Base-by-base conservation (phyloP, 2,329 filamentous ascomycete genomes). In the Alternaria tenuissima region DNA sequence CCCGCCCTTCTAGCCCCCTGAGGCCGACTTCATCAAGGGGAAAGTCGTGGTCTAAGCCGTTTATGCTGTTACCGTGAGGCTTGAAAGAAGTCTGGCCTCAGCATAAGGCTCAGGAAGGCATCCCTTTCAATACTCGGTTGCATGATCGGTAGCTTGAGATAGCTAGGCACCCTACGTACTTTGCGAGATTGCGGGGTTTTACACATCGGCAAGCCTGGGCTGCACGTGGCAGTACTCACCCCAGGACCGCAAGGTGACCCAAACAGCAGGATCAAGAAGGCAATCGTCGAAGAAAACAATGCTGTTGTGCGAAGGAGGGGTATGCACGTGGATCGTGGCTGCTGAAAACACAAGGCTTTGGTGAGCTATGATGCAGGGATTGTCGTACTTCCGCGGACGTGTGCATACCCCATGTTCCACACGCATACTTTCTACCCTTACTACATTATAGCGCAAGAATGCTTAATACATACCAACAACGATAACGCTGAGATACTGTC, bases 1-100 rank as follows among this genome's bases (percentile, higher is more conserved):
- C 57, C 12, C 60, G 69, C 39, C 62, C 70, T 5, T 62, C 63
- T 7, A 68, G 63, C 56, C 52, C 70, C 11, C 66, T 65, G 1
- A 66, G 62, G 52, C 49, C 57, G 14, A 63, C 46, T 7, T 46
- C 61, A 6, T 61, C 60, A 49, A 70, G 68, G 55, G 48, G 64
- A 42, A 74, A 71, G 52, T 67, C 66, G 1, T 77, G 75, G 75
- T 73, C 63, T 46, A 76, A 74, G 44, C 72, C 75, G 1, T 71
- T 74, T 52, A 61, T 76, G 42, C 55, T 71, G 28, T 58, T 76
- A 52, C 74, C 75, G 16, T 78, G 64, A 73, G 36, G 18, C 47
- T 14, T 36, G 12, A 42, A 16, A 30, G 24, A 36, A 16, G 32
- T 36, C 14, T 36, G 32, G 14, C 38, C 28, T 30, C 11, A 20